A percentile compares a stretch with the other conserved stretches of the same genome.
These are phyloP conservation scores for Lipomyces orientalis DNA, from an alignment of 805 yeast genomes.

Conservation along the genomic window DNA sequence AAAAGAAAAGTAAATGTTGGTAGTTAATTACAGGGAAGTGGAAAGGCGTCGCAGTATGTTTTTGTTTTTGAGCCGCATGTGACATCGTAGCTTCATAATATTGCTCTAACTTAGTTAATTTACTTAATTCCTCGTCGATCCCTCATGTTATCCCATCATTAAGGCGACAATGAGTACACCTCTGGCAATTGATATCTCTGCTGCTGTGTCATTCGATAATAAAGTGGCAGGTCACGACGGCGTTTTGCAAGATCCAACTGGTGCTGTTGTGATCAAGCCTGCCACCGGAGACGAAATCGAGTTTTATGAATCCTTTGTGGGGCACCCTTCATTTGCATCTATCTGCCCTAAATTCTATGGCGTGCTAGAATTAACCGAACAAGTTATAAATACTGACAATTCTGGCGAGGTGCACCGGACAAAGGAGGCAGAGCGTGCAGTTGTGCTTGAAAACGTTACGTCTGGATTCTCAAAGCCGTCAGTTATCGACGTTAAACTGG, in stretches of 20 bases:
- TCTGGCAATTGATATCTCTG: conserved; percentile 10
- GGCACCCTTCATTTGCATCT: conserved; percentile 40
- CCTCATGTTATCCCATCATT: background rate
- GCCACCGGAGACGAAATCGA: conserved; percentile 67
- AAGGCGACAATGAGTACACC: background rate
- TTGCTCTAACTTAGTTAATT: too few species aligned
- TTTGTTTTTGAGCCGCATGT: background rate
- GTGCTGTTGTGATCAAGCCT: conserved; percentile 74
- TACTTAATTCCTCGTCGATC: background rate
- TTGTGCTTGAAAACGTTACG: conserved; percentile 75
- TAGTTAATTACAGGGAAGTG: background rate
- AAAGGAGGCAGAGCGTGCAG: conserved; percentile 38
- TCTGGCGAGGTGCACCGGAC: conserved; percentile 35
- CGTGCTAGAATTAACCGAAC: conserved; percentile 56
- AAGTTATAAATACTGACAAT: conserved; percentile 38
- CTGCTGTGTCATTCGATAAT: conserved; percentile 33
- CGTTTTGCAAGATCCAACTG: conserved; percentile 64
- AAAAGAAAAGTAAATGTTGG: background rate
- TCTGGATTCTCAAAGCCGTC: conserved; percentile 69
- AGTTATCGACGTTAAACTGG: conserved; percentile 83
- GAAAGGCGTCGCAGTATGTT: too few species aligned
- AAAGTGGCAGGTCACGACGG: conserved; percentile 96
- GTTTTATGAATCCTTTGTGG: conserved; percentile 61
- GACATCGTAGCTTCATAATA: too few species aligned
- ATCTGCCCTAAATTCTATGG: conserved; percentile 69